A percentile compares a stretch with the other conserved stretches of the same genome.
These are phyloP conservation scores for Edaphochlamys debaryana DNA, from an alignment of 139 green algal genomes.

Conservation along the genomic window DNA sequence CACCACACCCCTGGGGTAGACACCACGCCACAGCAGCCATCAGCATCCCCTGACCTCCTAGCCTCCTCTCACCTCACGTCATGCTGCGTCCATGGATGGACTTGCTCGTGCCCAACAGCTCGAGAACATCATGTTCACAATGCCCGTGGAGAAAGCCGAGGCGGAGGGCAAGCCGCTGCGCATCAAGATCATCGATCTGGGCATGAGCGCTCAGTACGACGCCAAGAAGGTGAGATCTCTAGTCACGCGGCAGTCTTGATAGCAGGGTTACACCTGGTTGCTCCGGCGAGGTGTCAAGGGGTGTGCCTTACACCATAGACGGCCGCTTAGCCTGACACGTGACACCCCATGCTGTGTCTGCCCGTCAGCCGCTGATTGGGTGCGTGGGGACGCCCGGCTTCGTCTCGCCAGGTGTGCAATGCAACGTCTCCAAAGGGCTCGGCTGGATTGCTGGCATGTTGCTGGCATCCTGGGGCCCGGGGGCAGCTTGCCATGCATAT, in stretches of 20 bases:
- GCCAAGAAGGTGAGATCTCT: slow-evolving; percentile 1
- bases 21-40: too few relatives aligned
- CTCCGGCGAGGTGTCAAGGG: background rate
- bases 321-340: too few relatives aligned
- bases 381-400: background rate
- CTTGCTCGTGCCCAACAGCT: too few relatives aligned
- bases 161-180: slow-evolving; percentile 32
- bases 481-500: too few relatives aligned
- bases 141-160: slow-evolving; percentile 30
- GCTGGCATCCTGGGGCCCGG: too few relatives aligned
- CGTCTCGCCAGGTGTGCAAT: background rate
- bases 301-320: background rate
- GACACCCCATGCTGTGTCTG: background rate
- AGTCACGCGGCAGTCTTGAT: too few relatives aligned
- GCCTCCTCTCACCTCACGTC: too few relatives aligned
- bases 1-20: too few relatives aligned
- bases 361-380: background rate
- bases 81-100: too few relatives aligned
- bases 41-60: too few relatives aligned
- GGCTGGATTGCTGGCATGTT: background rate
- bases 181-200: slow-evolving; percentile 62
- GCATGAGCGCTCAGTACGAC: slow-evolving; percentile 49
- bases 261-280: too few relatives aligned
- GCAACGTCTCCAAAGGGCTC: background rate
- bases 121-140: slow-evolving; percentile 57